Base-by-base conservation (phyloP, 2,329 filamentous ascomycete species). In the Sarocladiaceae sp. region DNA sequence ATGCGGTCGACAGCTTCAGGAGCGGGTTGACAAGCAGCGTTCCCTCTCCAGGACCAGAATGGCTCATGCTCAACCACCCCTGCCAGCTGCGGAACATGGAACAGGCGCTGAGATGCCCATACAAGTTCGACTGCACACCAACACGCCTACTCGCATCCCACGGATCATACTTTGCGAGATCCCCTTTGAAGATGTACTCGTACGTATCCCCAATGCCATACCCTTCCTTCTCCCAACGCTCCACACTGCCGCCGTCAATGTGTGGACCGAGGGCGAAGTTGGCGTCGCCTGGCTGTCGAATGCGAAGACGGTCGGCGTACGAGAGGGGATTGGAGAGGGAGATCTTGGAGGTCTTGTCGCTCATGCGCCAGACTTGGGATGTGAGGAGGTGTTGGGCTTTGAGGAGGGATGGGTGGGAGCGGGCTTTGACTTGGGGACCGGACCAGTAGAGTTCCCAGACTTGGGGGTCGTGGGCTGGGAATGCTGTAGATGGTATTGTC, bases 31-130 rank as follows among this genome's bases (percentile, higher is more conserved):
- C 85, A 33, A 87, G 72, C 43, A 96, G 64, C 0, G 89, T 93
- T 1, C 90, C 90, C 65, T 95, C 82, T 4, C 73, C 72, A 0
- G 87, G 85, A 0, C 73, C 80, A 0, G 80, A 83, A n/a, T 70
- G 66, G 47, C 83, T 88, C 74, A 96, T 83, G 48, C 77, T 78
- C 43, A 96, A 63, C 90, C 90, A 96, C 15, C 88, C 90, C 64
- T 96, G 90, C 61, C 87, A 91, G 74, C 88, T 85, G 31, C 91
- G 77, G 64, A 95, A 89, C 70, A 89, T 88, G 35, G 76, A 83
- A 64, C 88, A 95, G 1, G 85, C 82, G 0, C 90, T 89, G 0
- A 88, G 74, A 1, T 89, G 88, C 42, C 87, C 74, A 59, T 96
- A 93, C 26, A 90, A 66, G 61, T 95, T 83, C 48, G 78, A 82